Evolutionary conservation across 2,329 filamentous ascomycete genomes (phyloP), one percentile per base, ranked within the genome.

Genomic region (Trichothecium sympodiale): DNA sequence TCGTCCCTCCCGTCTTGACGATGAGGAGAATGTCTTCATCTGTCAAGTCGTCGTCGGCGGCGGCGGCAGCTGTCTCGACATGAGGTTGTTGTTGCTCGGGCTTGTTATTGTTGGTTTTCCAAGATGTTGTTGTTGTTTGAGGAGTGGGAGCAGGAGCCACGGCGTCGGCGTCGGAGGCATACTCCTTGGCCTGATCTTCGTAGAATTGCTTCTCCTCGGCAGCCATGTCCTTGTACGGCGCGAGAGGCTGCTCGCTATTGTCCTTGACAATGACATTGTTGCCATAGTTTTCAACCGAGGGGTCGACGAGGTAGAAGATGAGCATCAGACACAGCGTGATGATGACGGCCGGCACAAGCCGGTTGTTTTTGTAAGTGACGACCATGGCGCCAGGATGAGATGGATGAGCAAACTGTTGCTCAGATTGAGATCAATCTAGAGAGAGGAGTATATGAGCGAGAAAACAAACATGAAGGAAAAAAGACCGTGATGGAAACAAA

Each of bases 1-100:
- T 46, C 10, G 47, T 49, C 31, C 46, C 45, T 17, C 47, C 47
- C 3, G 47, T 49, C 29, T 49, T 49, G 33, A 49, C 40, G 31
- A 49, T 47, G 30, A 49, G 41, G 17, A 49, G 33, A 13, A 49
- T 38, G 34, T 48, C 47, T 23, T 47, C 42, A 17, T 38, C 20
- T 6, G 20, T 25, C 20, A 25, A 10, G 20, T 6, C 31, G 10
- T 33, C 15, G n/a, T 33, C 15, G 18, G 30, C 30, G 30, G 17
- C 30, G 14, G 30, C 14, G 7, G 14, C 6, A 13, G 30, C 12
- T 33, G 31, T 23, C 18, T 17, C 12, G n/a, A 18, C 16, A 14
- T 9, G 16, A 10, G 18, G 16, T 33, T 16, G 30, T 12, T 17
- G 16, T 12, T 4, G 8, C 8, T 17, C 10, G 12, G 34, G 23